Base-by-base conservation (phyloP, 306 rosid genomes). In the Chamaecrista fasciculata region DNA sequence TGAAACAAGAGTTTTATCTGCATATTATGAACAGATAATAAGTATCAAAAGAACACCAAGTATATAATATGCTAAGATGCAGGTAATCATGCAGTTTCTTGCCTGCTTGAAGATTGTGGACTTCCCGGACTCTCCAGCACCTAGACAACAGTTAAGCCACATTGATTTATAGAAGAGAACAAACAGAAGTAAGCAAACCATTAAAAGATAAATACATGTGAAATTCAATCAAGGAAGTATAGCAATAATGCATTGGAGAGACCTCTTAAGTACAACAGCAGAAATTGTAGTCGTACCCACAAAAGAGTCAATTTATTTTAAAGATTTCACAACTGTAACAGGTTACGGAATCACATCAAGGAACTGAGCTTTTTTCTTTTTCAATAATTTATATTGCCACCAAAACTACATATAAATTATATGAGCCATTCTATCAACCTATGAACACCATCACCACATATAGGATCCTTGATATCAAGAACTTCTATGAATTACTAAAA, bases 81-180 rank as follows among this genome's bases (percentile, higher is more conserved):
- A 60, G 49, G 47, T 40, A 78, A 44, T 28, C 70, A 53, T 46
- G 28, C 25, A 61, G 36, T 59, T 11, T 77, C 91, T 74, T 81
- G 70, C 99, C 95, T 94, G 99, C 85, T 95, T 91, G 83, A 91
- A 95, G 70, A 91, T 88, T 28, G 99, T 95, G 34, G 99, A 95
- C 75, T 95, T 95, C 75, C 97, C 97, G 0, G 96, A 92, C 75
- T 93, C 98, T 47, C 98, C 98, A 66, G 93, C 91, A 84, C 96
- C 96, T 92, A 40, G 64, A 78, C 42, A 61, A 74, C 40, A 69
- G 42, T 65, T 46, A 37, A 19, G 46, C 34, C 69, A 53, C 20
- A 49, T 76, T 69, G 58, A 26, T 57, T 64, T n/a, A 36, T 62
- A 21, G 11, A 24, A 62, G 36, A 72, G 56, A 48, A 40, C 34